Conservation (phyloP, 2,329 filamentous ascomycete genomes). For the Aureobasidium sp. region DNA sequence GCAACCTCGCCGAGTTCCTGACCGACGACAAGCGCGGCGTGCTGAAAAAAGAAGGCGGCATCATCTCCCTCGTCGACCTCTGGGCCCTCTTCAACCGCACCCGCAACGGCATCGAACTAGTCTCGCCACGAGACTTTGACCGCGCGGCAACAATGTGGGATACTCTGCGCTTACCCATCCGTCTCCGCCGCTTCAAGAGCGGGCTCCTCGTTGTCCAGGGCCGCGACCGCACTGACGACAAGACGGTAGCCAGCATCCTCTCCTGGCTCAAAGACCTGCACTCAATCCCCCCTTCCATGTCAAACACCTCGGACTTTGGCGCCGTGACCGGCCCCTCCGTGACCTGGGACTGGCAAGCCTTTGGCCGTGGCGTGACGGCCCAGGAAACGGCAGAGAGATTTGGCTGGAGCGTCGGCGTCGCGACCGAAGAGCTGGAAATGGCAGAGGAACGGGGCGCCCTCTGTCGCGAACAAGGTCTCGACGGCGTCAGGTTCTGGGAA, state of each 20-base stretch:
- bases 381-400: slow-evolving; percentile 85
- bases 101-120: slow-evolving; percentile 85
- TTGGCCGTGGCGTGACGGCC: slow-evolving; percentile 80
- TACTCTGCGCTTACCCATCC: slow-evolving; percentile 74
- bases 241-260: slow-evolving; percentile 71
- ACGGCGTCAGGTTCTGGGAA: slow-evolving; percentile 89
- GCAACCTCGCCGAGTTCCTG: slow-evolving; percentile 80
- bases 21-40: slow-evolving; percentile 78
- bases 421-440: slow-evolving; percentile 93
- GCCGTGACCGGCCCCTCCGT: background rate
- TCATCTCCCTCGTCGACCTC: slow-evolving; percentile 81
- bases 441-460: slow-evolving; percentile 82
- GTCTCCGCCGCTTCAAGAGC: slow-evolving; percentile 81
- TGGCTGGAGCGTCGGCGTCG: slow-evolving; percentile 95
- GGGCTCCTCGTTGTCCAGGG: slow-evolving; percentile 92
- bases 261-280: slow-evolving; percentile 72
- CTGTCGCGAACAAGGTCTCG: slow-evolving; percentile 85
- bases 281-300: slow-evolving; percentile 19
- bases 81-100: slow-evolving; percentile 95
- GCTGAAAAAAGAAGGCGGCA: slow-evolving; percentile 72
- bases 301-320: slow-evolving; percentile 43
- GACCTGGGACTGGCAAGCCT: slow-evolving; percentile 69
- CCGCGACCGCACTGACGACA: slow-evolving; percentile 81
- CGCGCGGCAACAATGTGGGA: slow-evolving; percentile 87
- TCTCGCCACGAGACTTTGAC: slow-evolving; percentile 86